Evolutionary conservation across 2,329 filamentous ascomycete species (phyloP), one percentile per base, ranked within the genome.

Genomic region (Aureobasidium sp.): DNA sequence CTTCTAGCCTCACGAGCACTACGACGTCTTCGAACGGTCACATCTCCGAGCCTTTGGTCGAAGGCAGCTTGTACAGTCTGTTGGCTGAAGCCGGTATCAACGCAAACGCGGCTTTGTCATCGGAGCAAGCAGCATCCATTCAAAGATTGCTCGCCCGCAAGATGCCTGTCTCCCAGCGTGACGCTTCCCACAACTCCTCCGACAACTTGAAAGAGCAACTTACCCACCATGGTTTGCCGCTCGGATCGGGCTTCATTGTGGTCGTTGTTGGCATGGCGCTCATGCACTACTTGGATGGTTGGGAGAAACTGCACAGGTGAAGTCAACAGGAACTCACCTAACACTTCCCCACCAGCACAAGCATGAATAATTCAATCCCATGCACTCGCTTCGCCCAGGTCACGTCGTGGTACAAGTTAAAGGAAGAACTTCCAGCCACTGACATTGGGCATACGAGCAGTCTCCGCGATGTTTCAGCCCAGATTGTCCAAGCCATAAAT

Each of bases 301-400:
- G 57, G 57, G 57, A 60, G 29, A 60, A 60, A 51, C 12, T 60
- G 57, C 45, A 60, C 57, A 60, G 57, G 57, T 60, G 57, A 60
- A 60, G 57, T 60, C 17, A 17, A 59, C 31, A 31, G 31, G 25
- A 27, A 49, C 57, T 51, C 36, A 27, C 45, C 57, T 49, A 34
- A 34, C 45, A 42, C 36, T 42, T 51, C 51, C 8, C 22, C n/a
- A 58, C 15, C 41, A 34, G 2, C 55, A 48, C 41, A 39, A 58
- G 42, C 55, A 58, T 58, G 42, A 48, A 58, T 8, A 22, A 12
- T 44, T 20, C 14, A 22, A 22, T 34, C 5, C 15, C 52, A 55
- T 31, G 52, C 17, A n/a, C 5, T 25, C 34, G 34, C 57, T 60
- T 41, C 45, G 57, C 37, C 57, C 57, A 34, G 22, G 9, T 41